Evolutionary conservation across 331 rosid genomes (phyloP), one percentile per base, ranked within the genome.

Genomic region (Acacia concinna): DNA sequence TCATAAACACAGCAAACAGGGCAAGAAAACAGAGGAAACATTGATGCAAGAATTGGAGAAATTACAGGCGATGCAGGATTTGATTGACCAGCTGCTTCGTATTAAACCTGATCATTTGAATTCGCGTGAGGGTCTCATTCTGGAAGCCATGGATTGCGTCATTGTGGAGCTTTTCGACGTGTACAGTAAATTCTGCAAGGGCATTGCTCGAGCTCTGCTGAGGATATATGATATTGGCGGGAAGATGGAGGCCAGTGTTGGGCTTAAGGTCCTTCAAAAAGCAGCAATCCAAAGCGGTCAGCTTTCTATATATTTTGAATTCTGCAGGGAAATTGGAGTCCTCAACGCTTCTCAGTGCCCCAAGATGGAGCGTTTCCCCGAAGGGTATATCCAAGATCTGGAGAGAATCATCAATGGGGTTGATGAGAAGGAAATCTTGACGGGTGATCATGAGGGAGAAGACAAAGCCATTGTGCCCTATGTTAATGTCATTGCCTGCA

Each of bases 141-240:
- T 87, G 15, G 99, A 95, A 37, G 99, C 99, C 0, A 95, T 95
- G 99, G 94, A 87, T 40, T 90, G 92, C 66, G 78, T 93, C 3
- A 41, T 91, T 6, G 85, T 87, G 1, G 99, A 95, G 83, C 79
- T 89, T 23, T 91, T 84, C 25, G 91, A 91, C 28, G 80, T 90
- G 18, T 87, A 95, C 73, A 83, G 91, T 70, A 85, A 82, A 34
- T 81, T 91, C 5, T 90, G 92, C 80, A 82, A 82, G 46, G 90
- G 69, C 66, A 86, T 91, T 14, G 93, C 91, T 3, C 27, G 51
- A 13, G 87, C 76, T 27, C 38, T 95, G 38, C 2, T 90, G 73
- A 86, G 87, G 76, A 89, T 91, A 1, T 83, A 87, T 66, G 83
- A 81, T 3, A 31, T 79, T 0, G 90, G 89, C 0, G 87, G 86